Evolutionary conservation across 129 eudicot genomes (phyloP).

Genomic region (Erigeron canadensis): DNA sequence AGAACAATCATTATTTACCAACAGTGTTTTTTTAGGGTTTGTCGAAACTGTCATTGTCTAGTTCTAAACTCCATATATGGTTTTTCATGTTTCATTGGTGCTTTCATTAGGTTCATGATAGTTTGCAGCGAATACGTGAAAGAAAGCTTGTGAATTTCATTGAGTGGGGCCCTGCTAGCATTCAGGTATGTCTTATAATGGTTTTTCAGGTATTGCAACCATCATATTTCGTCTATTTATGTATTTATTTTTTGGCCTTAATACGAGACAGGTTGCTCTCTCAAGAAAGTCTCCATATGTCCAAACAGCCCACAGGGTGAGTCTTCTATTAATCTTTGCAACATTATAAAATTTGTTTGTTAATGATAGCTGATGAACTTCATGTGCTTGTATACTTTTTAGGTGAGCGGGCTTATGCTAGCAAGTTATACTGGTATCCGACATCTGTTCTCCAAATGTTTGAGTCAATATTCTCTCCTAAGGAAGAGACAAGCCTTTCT

Average conservation of each 20-base stretch:
- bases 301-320: conserved; percentile 93
- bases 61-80: conserved; percentile 13
- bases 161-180: conserved; percentile 99
- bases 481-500: conserved; percentile 96
- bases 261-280: conserved; percentile 72
- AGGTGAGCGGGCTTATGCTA: conserved; percentile 94
- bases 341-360: neutral
- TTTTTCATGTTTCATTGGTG: conserved; percentile 24
- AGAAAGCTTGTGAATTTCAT: conserved; percentile 97
- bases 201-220: neutral
- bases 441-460: conserved; percentile 82
- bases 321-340: conserved; percentile 7
- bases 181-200: conserved; percentile 51
- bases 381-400: conserved; percentile 11
- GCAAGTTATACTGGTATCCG: conserved; percentile 98
- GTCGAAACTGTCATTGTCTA: conserved; percentile 2
- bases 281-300: conserved; percentile 99
- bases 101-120: conserved; percentile 80
- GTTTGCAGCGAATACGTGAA: conserved; percentile 91
- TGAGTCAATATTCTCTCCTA: conserved; percentile 82
- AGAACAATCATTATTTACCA: neutral
- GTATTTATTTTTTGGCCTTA: conserved; percentile 6
- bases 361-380: neutral
- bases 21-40: neutral
- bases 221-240: neutral